Evolutionary conservation across 2,329 filamentous ascomycete species (phyloP).

Genomic region (Fusarium sp.): DNA sequence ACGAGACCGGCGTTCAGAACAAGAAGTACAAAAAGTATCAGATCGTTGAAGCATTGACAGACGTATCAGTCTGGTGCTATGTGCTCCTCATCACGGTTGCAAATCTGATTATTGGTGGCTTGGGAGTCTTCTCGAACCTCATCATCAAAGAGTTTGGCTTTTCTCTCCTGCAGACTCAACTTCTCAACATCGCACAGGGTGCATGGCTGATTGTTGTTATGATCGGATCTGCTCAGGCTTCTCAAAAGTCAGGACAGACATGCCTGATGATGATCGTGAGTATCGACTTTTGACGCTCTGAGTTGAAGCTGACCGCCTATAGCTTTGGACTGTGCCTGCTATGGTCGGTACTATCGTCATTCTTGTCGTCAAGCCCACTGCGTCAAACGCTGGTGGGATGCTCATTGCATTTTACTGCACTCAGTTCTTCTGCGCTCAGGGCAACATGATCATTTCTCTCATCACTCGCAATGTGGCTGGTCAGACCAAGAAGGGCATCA

Average conservation of each 20-base stretch:
- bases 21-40: conserved; percentile 1
- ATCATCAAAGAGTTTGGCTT: conserved; percentile 23
- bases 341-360: conserved; percentile 61
- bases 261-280: background rate
- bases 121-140: background rate
- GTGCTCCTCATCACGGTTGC: background rate
- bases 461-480: conserved; percentile 55
- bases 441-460: background rate
- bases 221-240: conserved; percentile 46
- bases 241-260: conserved; percentile 37
- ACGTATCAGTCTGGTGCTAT: background rate
- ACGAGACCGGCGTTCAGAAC: conserved; percentile 1
- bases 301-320: background rate
- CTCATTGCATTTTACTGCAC: conserved; percentile 61
- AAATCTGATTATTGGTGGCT: background rate
- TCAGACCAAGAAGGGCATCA: conserved; percentile 61
- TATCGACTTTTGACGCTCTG: background rate
- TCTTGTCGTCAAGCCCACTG: conserved; percentile 53
- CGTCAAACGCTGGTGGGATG: conserved; percentile 55
- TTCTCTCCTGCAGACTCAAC: conserved; percentile 21
- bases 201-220: conserved; percentile 54
- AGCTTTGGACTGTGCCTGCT: conserved; percentile 28
- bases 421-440: conserved; percentile 30
- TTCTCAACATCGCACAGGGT: conserved; percentile 1
- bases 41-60: background rate